Evolutionary conservation across 176 grass and related monocot genomes (phyloP).

Genomic region (Eremochloa ophiuroides): DNA sequence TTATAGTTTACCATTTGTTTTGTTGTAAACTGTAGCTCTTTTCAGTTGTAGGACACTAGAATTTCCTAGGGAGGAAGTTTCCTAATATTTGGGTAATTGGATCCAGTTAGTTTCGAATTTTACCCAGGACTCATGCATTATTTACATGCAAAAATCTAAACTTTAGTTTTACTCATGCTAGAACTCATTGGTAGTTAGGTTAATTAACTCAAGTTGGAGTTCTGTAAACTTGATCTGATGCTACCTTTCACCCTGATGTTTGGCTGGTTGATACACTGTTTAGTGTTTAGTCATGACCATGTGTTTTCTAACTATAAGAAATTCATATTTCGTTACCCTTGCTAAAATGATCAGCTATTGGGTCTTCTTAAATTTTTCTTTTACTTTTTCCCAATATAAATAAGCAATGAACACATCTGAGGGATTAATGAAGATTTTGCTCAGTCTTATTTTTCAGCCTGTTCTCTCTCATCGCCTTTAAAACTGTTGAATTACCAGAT

Average conservation of each 20-base stretch:
- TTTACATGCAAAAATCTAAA: conserved; percentile 16
- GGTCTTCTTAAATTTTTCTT: neutral
- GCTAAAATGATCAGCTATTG: neutral
- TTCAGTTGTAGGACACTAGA: neutral
- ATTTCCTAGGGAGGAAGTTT: conserved; percentile 3
- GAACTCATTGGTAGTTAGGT: neutral
- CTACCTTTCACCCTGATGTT: neutral
- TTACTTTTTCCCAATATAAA: neutral
- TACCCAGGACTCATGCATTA: neutral
- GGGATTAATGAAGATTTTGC: neutral
- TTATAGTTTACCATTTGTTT: neutral
- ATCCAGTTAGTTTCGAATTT: neutral
- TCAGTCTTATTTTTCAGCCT: neutral
- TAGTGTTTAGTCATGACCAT: neutral
- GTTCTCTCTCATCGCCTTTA: neutral
- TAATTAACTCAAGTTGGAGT: neutral
- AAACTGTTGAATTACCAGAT: neutral
- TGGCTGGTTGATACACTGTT: neutral
- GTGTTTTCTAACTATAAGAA: neutral
- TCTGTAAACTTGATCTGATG: neutral
- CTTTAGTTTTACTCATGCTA: neutral
- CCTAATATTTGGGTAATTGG: neutral
- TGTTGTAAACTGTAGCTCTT: neutral
- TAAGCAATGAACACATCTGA: neutral
- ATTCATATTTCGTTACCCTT: neutral